phyloP scores from a whole-genome alignment of 441 rosid species.

The Brassica hybrid region DNA sequence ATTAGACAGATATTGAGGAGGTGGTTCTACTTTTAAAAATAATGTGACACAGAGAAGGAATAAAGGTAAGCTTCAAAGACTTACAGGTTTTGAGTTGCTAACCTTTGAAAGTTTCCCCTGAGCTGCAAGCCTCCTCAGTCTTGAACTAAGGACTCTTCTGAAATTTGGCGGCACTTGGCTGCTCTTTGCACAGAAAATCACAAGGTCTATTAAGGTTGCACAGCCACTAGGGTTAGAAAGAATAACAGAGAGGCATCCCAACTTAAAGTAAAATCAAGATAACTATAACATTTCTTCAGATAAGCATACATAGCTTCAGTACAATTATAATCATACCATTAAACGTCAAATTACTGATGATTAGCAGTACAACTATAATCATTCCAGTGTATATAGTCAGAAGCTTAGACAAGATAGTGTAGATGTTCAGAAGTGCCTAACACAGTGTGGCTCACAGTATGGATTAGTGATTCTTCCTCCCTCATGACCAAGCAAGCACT shows the following conservation, averaged over 20 bases:
- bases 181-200: slow-evolving; percentile 43
- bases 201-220: slow-evolving; percentile 6
- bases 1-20: too few species aligned
- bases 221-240: background rate
- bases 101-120: slow-evolving; percentile 78
- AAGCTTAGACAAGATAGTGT: background rate
- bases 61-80: slow-evolving; percentile 6
- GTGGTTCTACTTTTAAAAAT: too few species aligned
- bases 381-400: background rate
- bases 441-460: background rate
- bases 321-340: too few species aligned
- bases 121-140: slow-evolving; percentile 73
- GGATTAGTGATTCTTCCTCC: background rate
- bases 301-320: too few species aligned
- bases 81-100: slow-evolving; percentile 40
- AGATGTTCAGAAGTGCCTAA: background rate
- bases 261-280: slow-evolving; percentile 15
- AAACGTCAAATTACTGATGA: too few species aligned
- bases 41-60: background rate
- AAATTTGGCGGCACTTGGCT: slow-evolving; percentile 74
- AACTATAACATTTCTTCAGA: background rate
- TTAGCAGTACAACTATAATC: too few species aligned
- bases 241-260: background rate
- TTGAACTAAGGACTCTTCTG: slow-evolving; percentile 69
- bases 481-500: too few species aligned